Evolutionary conservation across 2,329 filamentous ascomycete species (phyloP), one percentile per base, ranked within the genome.

Genomic region (Nigrograna mackinnonii): DNA sequence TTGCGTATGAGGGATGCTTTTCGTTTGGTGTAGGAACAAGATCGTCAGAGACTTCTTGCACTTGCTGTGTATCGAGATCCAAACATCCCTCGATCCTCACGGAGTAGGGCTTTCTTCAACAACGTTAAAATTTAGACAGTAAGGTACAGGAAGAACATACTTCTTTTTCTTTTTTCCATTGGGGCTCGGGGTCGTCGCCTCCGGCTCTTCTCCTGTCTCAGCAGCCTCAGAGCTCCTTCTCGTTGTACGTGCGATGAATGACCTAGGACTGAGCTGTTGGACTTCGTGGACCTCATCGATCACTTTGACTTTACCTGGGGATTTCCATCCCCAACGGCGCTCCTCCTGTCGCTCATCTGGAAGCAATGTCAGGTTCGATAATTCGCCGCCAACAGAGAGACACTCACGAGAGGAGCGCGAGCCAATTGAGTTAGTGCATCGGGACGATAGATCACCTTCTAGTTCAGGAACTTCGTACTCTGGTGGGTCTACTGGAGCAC

Each of bases 371-470:
- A 56, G 44, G 18, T 22, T 38, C 20, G 22, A 22, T 19, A 30
- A 9, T n/a, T 24, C 12, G 18, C 13, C 11, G 13, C 12, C 14
- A 30, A 11, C 32, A 12, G 19, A 20, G 32, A 12, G 26, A 33
- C 24, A 46, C 56, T 49, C 52, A 66, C 63, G 44, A 18, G 57
- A 64, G n/a, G 54, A 55, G 20, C 51, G 52, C 14, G 62, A 60
- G 14, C 46, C 52, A 16, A 50, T 61, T 6, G 62, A 66, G 34
- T 51, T 54, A 14, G 60, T 63, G 14, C 53, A 47, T 36, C 55
- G 55, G 13, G 63, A 65, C 13, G 61, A 63, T 9, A 50, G 36
- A 37, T 64, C 61, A 19, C 54, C 61, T 37, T 66, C 62, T 3
- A 66, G 43, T 37, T 65, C 63, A 7, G 56, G 57, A 9, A 62